Evolutionary conservation across 345 rosid genomes (phyloP), one percentile per base, ranked within the genome.

Genomic region (Acer yangbiense): DNA sequence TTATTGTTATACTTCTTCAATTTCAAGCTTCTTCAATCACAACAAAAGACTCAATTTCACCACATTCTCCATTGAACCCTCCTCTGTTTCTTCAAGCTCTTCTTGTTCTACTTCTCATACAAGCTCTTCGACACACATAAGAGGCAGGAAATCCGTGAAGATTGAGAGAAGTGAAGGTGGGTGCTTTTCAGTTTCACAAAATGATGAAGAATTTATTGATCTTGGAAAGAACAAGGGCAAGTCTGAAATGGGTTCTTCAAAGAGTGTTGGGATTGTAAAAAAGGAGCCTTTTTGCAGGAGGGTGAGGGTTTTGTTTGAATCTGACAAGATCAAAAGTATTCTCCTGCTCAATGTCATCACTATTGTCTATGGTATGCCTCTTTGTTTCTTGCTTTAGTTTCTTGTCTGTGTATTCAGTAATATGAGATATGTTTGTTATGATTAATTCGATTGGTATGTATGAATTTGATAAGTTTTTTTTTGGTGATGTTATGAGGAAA

Each of bases 321-420:
- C 82, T 27, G 64, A 69, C n/a, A 80, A 80, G 75, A 23, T 75
- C 27, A 80, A 54, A 66, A 77, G 77, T 61, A 41, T 77, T 67
- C 32, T 75, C 39, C 65, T 80, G 75, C 82, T 80, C 46, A 80
- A 69, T 64, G 79, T 80, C 12, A 71, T 75, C 75, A 65, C 79
- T 11, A 64, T 80, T 75, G 82, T 80, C n/a, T 75, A 80, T 55
- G 79, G 82, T 80, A 80, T 23, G 54, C 50, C 66, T 71, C 54
- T 55, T 43, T 9, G 2, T 68, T 69, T 68, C 58, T 44, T 62
- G n/a, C 3, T 79, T 48, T 39, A 4, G 39, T 55, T 6, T 64
- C 20, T 50, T 14, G 14, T 12, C 5, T 12, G 13, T 18, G 55
- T 50, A 35, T 2, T 72, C 20, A 57, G 23, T 1, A 12, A 7